These are phyloP conservation scores for Cymbopogon citratus DNA, from an alignment of 176 grass and related monocot genomes.

Conservation along the genomic window DNA sequence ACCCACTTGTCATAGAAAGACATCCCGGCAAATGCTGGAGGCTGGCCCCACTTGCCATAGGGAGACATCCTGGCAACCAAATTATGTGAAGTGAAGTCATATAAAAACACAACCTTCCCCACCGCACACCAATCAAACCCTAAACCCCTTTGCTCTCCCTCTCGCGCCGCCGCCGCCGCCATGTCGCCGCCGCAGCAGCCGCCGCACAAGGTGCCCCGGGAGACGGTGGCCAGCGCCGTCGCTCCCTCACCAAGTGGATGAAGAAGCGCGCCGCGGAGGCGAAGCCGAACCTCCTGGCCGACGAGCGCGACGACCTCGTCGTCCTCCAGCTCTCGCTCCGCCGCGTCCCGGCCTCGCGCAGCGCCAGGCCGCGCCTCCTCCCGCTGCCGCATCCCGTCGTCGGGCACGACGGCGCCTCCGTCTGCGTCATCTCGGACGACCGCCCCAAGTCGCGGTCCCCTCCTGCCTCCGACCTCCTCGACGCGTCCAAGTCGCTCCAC, in stretches of 20 bases:
- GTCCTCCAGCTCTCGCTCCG: slow-evolving; percentile 52
- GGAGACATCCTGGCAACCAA: too few species aligned
- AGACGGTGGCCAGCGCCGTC: slow-evolving; percentile 35
- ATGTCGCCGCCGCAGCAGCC: neutral
- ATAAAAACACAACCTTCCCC: too few species aligned
- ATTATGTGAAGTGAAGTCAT: too few species aligned
- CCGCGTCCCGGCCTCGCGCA: slow-evolving; percentile 28
- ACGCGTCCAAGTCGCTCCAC: slow-evolving; percentile 39
- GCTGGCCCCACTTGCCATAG: too few species aligned
- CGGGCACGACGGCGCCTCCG: slow-evolving; percentile 27
- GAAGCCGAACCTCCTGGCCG: slow-evolving; percentile 43
- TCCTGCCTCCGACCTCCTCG: slow-evolving; percentile 29
- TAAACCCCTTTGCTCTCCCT: too few species aligned
- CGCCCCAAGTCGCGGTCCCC: slow-evolving; percentile 33
- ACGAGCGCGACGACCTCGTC: slow-evolving; percentile 67
- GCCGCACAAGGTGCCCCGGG: neutral
- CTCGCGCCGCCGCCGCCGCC: neutral
- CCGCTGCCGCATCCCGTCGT: slow-evolving; percentile 47
- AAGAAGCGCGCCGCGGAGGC: slow-evolving; percentile 19
- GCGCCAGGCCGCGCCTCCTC: slow-evolving; percentile 41
- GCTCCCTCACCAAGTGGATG: slow-evolving; percentile 54
- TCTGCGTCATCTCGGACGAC: slow-evolving; percentile 66
- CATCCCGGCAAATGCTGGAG: too few species aligned
- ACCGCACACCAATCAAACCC: too few species aligned
- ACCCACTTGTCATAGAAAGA: too few species aligned